Evolutionary conservation across 2,329 filamentous ascomycete species (phyloP).

Genomic region (Harringtonia aguacate): DNA sequence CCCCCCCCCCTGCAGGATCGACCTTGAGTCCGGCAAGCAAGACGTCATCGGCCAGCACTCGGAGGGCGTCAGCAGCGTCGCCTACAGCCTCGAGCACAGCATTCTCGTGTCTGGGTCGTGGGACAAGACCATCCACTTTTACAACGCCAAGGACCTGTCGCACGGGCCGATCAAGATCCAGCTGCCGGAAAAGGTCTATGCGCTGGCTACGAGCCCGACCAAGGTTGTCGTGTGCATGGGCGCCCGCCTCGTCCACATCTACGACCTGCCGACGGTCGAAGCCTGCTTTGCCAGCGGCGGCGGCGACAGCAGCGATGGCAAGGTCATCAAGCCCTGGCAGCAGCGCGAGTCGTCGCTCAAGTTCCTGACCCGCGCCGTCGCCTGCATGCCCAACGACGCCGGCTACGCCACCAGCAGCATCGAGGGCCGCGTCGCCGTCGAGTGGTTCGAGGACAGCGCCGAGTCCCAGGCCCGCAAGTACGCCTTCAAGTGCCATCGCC

Average conservation of each 20-base stretch:
- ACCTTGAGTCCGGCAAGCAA: slow-evolving; percentile 62
- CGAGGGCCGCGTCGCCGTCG: slow-evolving; percentile 89
- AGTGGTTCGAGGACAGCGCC: slow-evolving; percentile 88
- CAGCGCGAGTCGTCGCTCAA: slow-evolving; percentile 87
- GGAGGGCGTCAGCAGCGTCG: slow-evolving; percentile 70
- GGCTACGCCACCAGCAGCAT: slow-evolving; percentile 90
- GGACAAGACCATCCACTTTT: slow-evolving; percentile 84
- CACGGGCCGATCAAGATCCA: slow-evolving; percentile 51
- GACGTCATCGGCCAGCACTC: slow-evolving; percentile 68
- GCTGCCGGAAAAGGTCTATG: slow-evolving; percentile 82
- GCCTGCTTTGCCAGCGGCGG: slow-evolving; percentile 30
- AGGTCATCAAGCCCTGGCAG: slow-evolving; percentile 71
- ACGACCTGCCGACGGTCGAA: slow-evolving; percentile 65
- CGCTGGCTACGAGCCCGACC: slow-evolving; percentile 62
- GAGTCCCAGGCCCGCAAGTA: slow-evolving; percentile 91
- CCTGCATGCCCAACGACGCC: slow-evolving; percentile 93
- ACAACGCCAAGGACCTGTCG: slow-evolving; percentile 47
- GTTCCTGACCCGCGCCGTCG: slow-evolving; percentile 87
- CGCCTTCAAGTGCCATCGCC: slow-evolving; percentile 96
- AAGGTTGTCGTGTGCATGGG: slow-evolving; percentile 96
- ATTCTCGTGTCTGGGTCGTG: slow-evolving; percentile 85
- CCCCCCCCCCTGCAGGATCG: no score
- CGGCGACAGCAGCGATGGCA: slow-evolving; percentile 25
- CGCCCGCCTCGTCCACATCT: slow-evolving; percentile 85
- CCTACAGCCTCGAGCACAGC: slow-evolving; percentile 68